phyloP scores from a whole-genome alignment of 78 protist genomes.

The Cavenderia fasciculata region DNA sequence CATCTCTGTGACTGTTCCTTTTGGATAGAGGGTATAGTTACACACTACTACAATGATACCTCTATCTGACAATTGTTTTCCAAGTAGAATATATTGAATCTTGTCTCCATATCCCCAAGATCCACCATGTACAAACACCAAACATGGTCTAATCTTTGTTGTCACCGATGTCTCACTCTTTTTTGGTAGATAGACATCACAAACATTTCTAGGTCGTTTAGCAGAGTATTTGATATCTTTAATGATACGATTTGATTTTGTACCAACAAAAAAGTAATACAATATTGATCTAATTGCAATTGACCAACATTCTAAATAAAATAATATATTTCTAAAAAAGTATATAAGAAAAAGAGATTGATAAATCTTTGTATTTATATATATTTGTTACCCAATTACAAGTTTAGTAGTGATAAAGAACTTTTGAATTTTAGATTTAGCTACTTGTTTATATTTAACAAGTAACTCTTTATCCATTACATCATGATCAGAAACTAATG shows the following conservation, averaged over 20 bases:
- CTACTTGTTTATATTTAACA: slow-evolving; percentile 1
- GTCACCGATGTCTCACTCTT: not conserved
- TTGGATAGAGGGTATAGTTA: slow-evolving; percentile 52
- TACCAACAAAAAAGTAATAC: not conserved
- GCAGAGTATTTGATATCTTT: slow-evolving; percentile 44
- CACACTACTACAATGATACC: slow-evolving; percentile 26
- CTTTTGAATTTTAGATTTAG: slow-evolving; percentile 9
- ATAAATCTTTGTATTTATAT: too few relatives aligned
- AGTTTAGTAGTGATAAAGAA: too few relatives aligned
- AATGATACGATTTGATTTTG: not conserved
- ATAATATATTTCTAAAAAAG: not conserved
- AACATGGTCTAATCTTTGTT: not conserved
- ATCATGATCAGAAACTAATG: not conserved
- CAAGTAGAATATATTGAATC: slow-evolving; percentile 45
- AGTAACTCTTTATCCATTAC: not conserved
- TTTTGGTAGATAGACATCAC: slow-evolving; percentile 39
- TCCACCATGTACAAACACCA: slow-evolving; percentile 62
- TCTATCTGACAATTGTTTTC: slow-evolving; percentile 20
- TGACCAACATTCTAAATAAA: not conserved
- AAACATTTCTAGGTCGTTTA: slow-evolving; percentile 17
- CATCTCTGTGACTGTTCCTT: slow-evolving; percentile 32
- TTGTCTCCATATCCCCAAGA: slow-evolving; percentile 7
- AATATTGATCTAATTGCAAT: not conserved
- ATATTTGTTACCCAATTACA: too few relatives aligned
- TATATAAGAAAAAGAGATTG: not conserved